Evolutionary conservation across 2,329 filamentous ascomycete species (phyloP).

Genomic region (Graphiopsis chlorocephala): DNA sequence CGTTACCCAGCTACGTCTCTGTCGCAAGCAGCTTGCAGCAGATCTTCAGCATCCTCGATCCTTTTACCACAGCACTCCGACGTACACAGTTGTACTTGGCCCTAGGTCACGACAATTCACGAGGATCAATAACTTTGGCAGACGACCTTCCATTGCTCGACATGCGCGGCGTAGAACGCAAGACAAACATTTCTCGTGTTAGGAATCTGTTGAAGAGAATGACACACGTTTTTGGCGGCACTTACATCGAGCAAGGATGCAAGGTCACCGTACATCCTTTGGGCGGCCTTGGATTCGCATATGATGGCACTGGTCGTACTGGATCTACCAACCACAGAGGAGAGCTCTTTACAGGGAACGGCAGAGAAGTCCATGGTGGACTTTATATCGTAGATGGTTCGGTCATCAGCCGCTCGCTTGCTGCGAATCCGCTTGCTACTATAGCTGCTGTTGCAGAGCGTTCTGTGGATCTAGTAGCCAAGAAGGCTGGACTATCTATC

Average conservation of each 20-base stretch:
- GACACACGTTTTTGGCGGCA: slow-evolving; percentile 59
- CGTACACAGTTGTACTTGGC: slow-evolving; percentile 57
- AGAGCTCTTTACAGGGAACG: slow-evolving; percentile 56
- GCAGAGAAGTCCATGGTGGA: slow-evolving; percentile 53
- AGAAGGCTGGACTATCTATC: neutral
- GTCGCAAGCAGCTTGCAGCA: neutral
- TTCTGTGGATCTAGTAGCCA: slow-evolving; percentile 46
- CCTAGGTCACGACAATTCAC: slow-evolving; percentile 65
- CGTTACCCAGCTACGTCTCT: slow-evolving; percentile 41
- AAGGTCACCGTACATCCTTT: slow-evolving; percentile 67
- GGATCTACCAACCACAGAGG: slow-evolving; percentile 63
- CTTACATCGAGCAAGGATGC: slow-evolving; percentile 58
- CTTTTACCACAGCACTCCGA: neutral
- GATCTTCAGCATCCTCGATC: neutral
- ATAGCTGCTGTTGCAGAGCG: slow-evolving; percentile 68
- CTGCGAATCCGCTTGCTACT: slow-evolving; percentile 67
- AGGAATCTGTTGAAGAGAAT: slow-evolving; percentile 45
- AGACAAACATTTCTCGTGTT: slow-evolving; percentile 26
- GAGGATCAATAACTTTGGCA: slow-evolving; percentile 58
- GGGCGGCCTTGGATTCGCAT: slow-evolving; percentile 63
- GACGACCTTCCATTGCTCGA: slow-evolving; percentile 59
- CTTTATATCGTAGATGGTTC: slow-evolving; percentile 63
- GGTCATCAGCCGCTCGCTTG: slow-evolving; percentile 59
- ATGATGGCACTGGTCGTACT: slow-evolving; percentile 54
- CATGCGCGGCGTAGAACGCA: slow-evolving; percentile 56